Percentiles rank a stretch among this genome's conserved stretches.
Evolutionary conservation across 495 filamentous ascomycete species (phyloP).

Genomic region (Cetradonia linearis): DNA sequence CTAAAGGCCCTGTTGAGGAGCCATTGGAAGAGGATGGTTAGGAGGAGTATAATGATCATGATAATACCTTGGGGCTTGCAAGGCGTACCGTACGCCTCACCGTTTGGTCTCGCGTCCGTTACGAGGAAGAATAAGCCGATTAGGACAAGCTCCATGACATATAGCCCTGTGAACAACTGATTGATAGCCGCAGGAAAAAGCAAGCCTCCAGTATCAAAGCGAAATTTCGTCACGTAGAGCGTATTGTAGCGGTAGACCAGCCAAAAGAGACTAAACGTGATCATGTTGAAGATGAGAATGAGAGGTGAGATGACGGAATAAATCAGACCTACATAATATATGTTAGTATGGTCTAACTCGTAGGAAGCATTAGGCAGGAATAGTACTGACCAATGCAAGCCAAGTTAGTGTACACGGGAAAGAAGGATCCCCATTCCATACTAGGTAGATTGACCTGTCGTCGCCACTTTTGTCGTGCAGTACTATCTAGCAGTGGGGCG

Average conservation of each 20-base stretch:
- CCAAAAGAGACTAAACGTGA: slow-evolving; percentile 93
- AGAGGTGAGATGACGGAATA: slow-evolving; percentile 86
- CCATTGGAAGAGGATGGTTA: slow-evolving; percentile 73
- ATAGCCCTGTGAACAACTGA: slow-evolving; percentile 88
- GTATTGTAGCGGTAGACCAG: slow-evolving; percentile 94
- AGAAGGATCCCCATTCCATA: slow-evolving; percentile 87
- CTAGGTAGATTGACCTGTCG: slow-evolving; percentile 69
- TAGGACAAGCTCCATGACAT: slow-evolving; percentile 87
- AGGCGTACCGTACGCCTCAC: slow-evolving; percentile 29
- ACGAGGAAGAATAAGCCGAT: slow-evolving; percentile 89
- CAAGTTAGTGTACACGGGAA: slow-evolving; percentile 91
- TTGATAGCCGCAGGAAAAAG: slow-evolving; percentile 91
- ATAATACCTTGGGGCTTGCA: slow-evolving; percentile 78
- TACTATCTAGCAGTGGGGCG: slow-evolving; percentile 68
- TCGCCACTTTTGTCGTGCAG: slow-evolving; percentile 78
- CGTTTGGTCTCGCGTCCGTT: slow-evolving; percentile 45
- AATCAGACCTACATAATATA: slow-evolving; percentile 49
- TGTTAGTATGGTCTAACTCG: neutral
- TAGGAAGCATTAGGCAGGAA: neutral
- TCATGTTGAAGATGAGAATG: slow-evolving; percentile 85
- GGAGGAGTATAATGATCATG: slow-evolving; percentile 65
- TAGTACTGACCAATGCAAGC: slow-evolving; percentile 68
- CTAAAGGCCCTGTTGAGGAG: slow-evolving; percentile 77
- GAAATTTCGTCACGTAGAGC: slow-evolving; percentile 87
- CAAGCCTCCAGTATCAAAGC: slow-evolving; percentile 83